These are phyloP conservation scores for Hypoxylon sp. DNA, from an alignment of 2,329 filamentous ascomycete species.

Conservation along the genomic window DNA sequence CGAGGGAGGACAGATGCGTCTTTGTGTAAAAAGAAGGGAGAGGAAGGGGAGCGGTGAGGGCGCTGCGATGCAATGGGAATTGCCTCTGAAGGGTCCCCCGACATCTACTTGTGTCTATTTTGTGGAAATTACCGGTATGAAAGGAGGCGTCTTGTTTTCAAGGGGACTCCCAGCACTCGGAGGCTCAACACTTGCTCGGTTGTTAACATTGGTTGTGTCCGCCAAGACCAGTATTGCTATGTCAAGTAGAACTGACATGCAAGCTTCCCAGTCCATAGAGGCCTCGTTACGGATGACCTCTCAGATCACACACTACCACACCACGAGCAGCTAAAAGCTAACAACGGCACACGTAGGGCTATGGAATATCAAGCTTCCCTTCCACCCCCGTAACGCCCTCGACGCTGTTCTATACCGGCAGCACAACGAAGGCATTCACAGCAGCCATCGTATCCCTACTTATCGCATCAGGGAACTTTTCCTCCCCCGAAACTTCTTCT, in stretches of 20 bases:
- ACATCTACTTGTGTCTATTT: too few relatives aligned
- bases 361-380: slow-evolving; percentile 58
- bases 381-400: slow-evolving; percentile 59
- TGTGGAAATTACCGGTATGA: too few relatives aligned
- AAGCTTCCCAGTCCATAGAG: neutral
- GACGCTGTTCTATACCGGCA: slow-evolving; percentile 68
- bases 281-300: neutral
- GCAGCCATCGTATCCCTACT: slow-evolving; percentile 65
- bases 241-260: neutral
- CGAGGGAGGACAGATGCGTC: too few relatives aligned
- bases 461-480: slow-evolving; percentile 60
- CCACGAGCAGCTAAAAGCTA: slow-evolving; percentile 23
- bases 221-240: neutral
- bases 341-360: slow-evolving; percentile 56
- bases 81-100: too few relatives aligned
- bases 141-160: too few relatives aligned
- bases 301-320: neutral
- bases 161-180: too few relatives aligned
- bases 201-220: neutral
- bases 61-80: too few relatives aligned
- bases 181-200: too few relatives aligned
- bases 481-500: slow-evolving; percentile 15
- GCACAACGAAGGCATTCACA: slow-evolving; percentile 69
- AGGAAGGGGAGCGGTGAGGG: neutral
- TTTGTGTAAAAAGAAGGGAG: neutral